Percentiles rank a stretch among this genome's conserved stretches.
Evolutionary conservation across 2,329 filamentous ascomycete species (phyloP).

Genomic region (Arthrobotrys conoides): DNA sequence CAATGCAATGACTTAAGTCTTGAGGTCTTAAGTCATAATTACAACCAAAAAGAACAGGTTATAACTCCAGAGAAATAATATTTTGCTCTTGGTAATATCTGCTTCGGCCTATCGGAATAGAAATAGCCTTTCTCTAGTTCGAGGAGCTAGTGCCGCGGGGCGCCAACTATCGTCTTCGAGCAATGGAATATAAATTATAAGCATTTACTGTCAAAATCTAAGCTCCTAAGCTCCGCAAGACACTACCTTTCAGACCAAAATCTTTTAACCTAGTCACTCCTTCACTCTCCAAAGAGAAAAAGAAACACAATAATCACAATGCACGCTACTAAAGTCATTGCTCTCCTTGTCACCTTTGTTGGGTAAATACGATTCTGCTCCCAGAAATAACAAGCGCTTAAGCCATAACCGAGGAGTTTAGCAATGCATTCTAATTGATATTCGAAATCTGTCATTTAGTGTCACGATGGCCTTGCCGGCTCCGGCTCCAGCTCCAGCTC

Average conservation of each 20-base stretch:
- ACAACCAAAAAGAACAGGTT: too few relatives aligned
- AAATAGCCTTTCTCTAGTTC: too few relatives aligned
- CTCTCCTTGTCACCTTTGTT: constrained; percentile 1
- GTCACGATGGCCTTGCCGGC: constrained; percentile 7
- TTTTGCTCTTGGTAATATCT: too few relatives aligned
- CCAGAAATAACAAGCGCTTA: not conserved
- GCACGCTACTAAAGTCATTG: not conserved
- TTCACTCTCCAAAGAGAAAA: not conserved
- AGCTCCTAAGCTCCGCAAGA: not conserved
- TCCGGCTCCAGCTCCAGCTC: not conserved
- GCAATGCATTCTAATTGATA: too few relatives aligned
- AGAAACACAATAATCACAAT: not conserved
- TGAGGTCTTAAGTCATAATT: too few relatives aligned
- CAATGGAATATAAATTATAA: not conserved
- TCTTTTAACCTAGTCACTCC: not conserved
- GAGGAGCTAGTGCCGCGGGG: too few relatives aligned
- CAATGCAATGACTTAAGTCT: too few relatives aligned
- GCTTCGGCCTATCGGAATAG: too few relatives aligned
- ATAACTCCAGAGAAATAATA: too few relatives aligned
- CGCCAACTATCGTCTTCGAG: not conserved
- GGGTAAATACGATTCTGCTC: not conserved
- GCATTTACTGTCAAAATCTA: not conserved
- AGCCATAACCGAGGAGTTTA: not conserved
- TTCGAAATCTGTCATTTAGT: not conserved
- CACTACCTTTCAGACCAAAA: not conserved